phyloP scores from a whole-genome alignment of 768 basidiomycete genomes.

The Lactarius hatsudake region DNA sequence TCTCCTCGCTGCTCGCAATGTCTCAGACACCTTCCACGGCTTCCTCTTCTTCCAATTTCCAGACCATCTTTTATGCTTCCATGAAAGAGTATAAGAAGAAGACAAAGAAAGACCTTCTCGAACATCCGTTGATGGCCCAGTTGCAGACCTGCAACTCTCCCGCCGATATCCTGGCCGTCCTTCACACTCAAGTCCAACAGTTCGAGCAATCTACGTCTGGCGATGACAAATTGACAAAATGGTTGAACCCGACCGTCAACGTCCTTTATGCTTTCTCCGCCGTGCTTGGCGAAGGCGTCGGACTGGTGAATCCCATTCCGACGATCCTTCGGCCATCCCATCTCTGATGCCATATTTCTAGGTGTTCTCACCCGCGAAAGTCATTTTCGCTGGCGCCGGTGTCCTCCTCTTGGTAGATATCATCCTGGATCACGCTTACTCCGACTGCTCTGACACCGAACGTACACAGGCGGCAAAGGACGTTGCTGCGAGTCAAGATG shows the following conservation, averaged over 20 bases:
- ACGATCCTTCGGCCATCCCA: not conserved
- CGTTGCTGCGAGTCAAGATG: too few relatives aligned
- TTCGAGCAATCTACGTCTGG: not conserved
- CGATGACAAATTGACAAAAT: not conserved
- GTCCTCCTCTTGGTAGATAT: not conserved
- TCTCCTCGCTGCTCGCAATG: too few relatives aligned
- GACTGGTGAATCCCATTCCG: not conserved
- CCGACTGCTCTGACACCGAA: not conserved
- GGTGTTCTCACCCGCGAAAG: not conserved
- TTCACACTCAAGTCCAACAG: not conserved
- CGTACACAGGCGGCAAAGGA: too few relatives aligned
- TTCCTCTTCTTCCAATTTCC: not conserved
- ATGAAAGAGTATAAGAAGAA: not conserved
- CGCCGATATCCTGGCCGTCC: not conserved
- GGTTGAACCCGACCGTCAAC: not conserved
- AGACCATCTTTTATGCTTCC: not conserved
- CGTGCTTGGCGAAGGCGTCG: not conserved
- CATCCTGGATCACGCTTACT: not conserved
- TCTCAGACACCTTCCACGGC: too few relatives aligned
- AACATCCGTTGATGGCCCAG: not conserved
- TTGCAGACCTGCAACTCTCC: conserved; percentile 1
- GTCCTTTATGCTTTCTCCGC: not conserved
- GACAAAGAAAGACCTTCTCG: not conserved
- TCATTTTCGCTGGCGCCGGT: not conserved
- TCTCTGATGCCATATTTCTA: not conserved